A percentile compares a stretch with the other conserved stretches of the same genome.
Evolutionary conservation across 345 rosid species (phyloP).

Genomic region (Moricandia arvensis): DNA sequence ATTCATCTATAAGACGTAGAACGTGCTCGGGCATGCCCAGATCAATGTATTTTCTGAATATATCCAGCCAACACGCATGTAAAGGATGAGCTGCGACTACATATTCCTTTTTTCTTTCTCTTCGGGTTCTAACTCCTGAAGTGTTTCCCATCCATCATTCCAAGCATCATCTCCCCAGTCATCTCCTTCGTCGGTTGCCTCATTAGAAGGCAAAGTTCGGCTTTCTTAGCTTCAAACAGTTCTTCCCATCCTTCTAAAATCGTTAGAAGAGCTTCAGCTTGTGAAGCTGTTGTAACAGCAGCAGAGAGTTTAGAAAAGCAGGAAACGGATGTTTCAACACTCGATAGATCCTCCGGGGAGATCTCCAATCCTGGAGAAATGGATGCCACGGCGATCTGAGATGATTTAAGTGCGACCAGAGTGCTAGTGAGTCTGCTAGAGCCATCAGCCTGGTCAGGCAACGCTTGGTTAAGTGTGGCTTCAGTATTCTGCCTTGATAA

Average conservation of each 20-base stretch:
- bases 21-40: slow-evolving; percentile 43
- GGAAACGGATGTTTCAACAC: slow-evolving; percentile 54
- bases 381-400: slow-evolving; percentile 62
- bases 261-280: slow-evolving; percentile 58
- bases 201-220: slow-evolving; percentile 46
- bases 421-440: slow-evolving; percentile 71
- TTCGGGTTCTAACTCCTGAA: slow-evolving; percentile 65
- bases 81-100: slow-evolving; percentile 58
- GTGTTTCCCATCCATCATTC: slow-evolving; percentile 99
- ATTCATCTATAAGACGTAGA: slow-evolving; percentile 58
- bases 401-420: slow-evolving; percentile 85
- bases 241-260: slow-evolving; percentile 93
- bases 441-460: slow-evolving; percentile 51
- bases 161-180: slow-evolving; percentile 79
- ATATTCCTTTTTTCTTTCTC: slow-evolving; percentile 44
- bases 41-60: slow-evolving; percentile 47
- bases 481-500: slow-evolving; percentile 47
- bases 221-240: slow-evolving; percentile 49
- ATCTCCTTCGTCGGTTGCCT: slow-evolving; percentile 46
- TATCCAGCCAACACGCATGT: slow-evolving; percentile 73
- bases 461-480: slow-evolving; percentile 34
- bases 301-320: slow-evolving; percentile 71
- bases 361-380: slow-evolving; percentile 65
- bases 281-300: slow-evolving; percentile 46
- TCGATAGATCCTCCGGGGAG: slow-evolving; percentile 62